phyloP scores from a whole-genome alignment of 75 land plant genomes.

The Pinus albicaulis region DNA sequence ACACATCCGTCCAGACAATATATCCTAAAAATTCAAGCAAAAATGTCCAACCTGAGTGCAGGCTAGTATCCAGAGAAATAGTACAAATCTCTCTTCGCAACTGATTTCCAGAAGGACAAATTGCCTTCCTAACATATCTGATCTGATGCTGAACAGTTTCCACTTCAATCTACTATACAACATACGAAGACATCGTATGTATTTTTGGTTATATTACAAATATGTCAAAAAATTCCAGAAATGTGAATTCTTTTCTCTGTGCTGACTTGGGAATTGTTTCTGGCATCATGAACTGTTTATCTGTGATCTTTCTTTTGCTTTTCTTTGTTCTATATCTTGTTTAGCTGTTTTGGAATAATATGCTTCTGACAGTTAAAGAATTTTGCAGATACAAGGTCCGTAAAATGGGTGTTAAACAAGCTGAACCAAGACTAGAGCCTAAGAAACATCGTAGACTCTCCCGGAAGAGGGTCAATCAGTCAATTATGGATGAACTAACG shows the following conservation, averaged over 20 bases:
- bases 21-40: neutral
- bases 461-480: slow-evolving; percentile 66
- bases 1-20: neutral
- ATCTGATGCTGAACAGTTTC: neutral
- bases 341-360: neutral
- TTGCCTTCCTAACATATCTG: neutral
- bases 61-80: neutral
- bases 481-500: slow-evolving; percentile 57
- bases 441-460: slow-evolving; percentile 84
- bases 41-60: neutral
- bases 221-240: neutral
- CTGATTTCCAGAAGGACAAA: neutral
- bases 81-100: neutral
- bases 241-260: neutral
- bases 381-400: slow-evolving; percentile 68
- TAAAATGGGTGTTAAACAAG: slow-evolving; percentile 75
- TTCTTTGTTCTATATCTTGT: slow-evolving; percentile 3
- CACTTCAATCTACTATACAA: neutral
- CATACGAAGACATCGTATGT: neutral
- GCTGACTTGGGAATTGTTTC: neutral
- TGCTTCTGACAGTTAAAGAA: neutral
- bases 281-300: neutral
- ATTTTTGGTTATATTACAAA: neutral
- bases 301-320: neutral
- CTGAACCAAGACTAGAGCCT: slow-evolving; percentile 73